Evolutionary conservation across 2,329 filamentous ascomycete genomes (phyloP).

Genomic region (Aspergillus neoniger): DNA sequence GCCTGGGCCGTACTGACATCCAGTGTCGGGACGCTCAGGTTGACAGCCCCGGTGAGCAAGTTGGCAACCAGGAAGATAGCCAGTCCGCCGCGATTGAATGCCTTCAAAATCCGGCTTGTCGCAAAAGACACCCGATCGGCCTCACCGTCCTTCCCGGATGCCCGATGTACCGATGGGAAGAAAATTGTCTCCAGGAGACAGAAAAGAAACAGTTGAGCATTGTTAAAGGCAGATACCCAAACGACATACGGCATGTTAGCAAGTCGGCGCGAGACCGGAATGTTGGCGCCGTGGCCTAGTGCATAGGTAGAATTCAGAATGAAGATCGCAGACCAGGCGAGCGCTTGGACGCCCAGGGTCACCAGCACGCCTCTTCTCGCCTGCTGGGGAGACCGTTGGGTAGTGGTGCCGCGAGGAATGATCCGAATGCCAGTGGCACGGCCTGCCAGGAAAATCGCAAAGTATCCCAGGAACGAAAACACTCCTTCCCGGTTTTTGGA

Average conservation of each 20-base stretch:
- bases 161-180: conserved; percentile 71
- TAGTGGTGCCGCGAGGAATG: conserved; percentile 63
- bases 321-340: conserved; percentile 71
- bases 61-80: conserved; percentile 86
- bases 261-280: conserved; percentile 80
- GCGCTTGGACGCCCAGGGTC: conserved; percentile 65
- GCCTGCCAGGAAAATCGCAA: conserved; percentile 90
- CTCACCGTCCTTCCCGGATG: conserved; percentile 58
- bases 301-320: conserved; percentile 65
- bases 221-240: conserved; percentile 92
- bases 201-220: conserved; percentile 75
- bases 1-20: conserved; percentile 65
- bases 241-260: conserved; percentile 93
- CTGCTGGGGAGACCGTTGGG: conserved; percentile 45
- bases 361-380: conserved; percentile 60
- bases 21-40: conserved; percentile 81
- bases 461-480: conserved; percentile 91
- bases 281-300: conserved; percentile 64
- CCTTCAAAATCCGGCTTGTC: conserved; percentile 77
- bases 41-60: conserved; percentile 82
- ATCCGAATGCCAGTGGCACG: conserved; percentile 80
- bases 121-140: conserved; percentile 65
- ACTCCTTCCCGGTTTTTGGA: conserved; percentile 93
- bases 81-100: conserved; percentile 87
- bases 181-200: conserved; percentile 74